Conservation (phyloP, 2,329 filamentous ascomycete species). For the Neofusicoccum cordaticola region DNA sequence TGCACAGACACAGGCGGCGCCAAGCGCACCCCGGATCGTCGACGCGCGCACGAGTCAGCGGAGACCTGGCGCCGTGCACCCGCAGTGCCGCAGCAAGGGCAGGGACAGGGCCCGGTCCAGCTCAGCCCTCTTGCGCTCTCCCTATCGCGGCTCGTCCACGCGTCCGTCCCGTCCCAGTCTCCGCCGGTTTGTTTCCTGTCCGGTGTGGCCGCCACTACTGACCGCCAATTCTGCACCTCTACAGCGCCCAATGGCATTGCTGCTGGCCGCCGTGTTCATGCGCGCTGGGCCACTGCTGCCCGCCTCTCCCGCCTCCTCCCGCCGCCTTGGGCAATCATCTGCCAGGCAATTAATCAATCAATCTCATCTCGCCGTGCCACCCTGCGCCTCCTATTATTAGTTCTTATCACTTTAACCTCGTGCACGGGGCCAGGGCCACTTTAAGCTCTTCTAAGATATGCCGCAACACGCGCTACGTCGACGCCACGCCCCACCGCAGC, state of each 20-base stretch:
- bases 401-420: background rate
- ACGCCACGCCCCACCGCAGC: background rate
- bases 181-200: background rate
- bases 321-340: background rate
- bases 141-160: background rate
- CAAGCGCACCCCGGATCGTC: slow-evolving; percentile 2
- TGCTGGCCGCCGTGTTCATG: background rate
- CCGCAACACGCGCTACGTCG: background rate
- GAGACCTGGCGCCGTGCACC: background rate
- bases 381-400: background rate
- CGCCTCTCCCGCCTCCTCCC: background rate
- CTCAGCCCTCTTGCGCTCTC: background rate
- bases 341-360: background rate
- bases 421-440: background rate
- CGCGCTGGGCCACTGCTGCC: background rate
- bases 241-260: background rate
- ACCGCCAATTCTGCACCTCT: background rate
- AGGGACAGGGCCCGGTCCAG: background rate
- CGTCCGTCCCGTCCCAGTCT: background rate
- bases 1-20: background rate
- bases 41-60: background rate
- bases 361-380: background rate
- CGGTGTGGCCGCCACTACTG: background rate
- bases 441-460: background rate
- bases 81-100: background rate